Evolutionary conservation across 2,329 filamentous ascomycete genomes (phyloP), one percentile per base, ranked within the genome.

Genomic region (Xylariaceae sp.): DNA sequence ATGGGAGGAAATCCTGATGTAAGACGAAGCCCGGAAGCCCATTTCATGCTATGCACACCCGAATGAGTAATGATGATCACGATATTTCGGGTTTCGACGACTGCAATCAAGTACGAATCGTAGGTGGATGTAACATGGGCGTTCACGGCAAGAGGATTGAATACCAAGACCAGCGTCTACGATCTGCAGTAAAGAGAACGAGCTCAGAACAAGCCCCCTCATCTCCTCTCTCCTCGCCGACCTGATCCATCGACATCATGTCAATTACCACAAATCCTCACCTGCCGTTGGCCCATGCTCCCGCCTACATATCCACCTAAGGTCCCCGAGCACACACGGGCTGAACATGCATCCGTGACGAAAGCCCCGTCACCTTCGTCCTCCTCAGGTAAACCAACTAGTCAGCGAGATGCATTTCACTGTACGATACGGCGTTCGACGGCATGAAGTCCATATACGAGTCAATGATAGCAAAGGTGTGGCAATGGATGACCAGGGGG

Each of bases 401-500:
- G 42, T 45, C 13, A 15, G 42, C 42, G 42, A 45, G 42, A 7
- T 30, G 47, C 15, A 9, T 2, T 37, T 23, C 2, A 42, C 53
- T 34, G 45, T 4, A 15, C 9, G 35, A 10, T 2, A 18, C 17
- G 17, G 17, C 17, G 17, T 18, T 18, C 17, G 15, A 30, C 23
- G 11, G 39, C 44, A 39, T 42, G 23, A 37, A 37, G 52, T 23
- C 15, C 8, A 44, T 11, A 10, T 30, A 15, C 15, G 44, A 51
- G 35, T 35, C 34, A 58, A 17, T 18, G 54, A 44, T 45, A 55
- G 48, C 35, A 44, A 45, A 18, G 53, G 53, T 51, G 61, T 61
- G 58, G 47, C 35, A 63, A 55, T 60, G 42, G 18, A n/a, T 10
- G 45, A 47, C 51, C 53, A 47, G 57, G 56, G 52, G 53, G 55